These are phyloP conservation scores for Amyloporia xantha DNA, from an alignment of 768 basidiomycete species.

Conservation along the genomic window DNA sequence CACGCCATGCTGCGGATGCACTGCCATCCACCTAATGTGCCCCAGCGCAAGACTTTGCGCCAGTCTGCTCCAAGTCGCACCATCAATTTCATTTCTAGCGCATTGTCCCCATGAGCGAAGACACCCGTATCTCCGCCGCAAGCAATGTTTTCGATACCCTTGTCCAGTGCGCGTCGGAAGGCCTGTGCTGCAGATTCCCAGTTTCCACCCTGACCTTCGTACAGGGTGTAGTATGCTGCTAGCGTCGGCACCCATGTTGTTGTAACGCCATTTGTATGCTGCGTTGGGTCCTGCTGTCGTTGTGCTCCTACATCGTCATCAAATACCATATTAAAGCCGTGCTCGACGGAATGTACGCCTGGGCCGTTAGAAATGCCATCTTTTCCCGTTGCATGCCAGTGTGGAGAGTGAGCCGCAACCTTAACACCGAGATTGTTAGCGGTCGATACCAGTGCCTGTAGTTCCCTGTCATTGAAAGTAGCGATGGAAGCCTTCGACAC, in stretches of 20 bases:
- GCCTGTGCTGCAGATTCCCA: constrained; percentile 35
- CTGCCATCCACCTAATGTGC: constrained; percentile 53
- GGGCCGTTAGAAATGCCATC: constrained; percentile 7
- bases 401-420: constrained; percentile 49
- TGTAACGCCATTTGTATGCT: constrained; percentile 13
- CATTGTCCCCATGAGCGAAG: constrained; percentile 56
- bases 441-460: constrained; percentile 42
- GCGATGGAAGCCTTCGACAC: constrained; percentile 28
- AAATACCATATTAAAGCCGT: constrained; percentile 32
- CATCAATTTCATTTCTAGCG: constrained; percentile 58
- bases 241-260: constrained; percentile 57
- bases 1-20: constrained; percentile 43
- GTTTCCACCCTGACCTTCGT: constrained; percentile 12
- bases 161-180: constrained; percentile 40
- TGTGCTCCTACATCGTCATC: constrained; percentile 6
- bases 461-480: constrained; percentile 41
- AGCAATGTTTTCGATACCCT: constrained; percentile 42
- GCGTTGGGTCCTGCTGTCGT: neutral
- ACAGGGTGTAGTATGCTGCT: constrained; percentile 35
- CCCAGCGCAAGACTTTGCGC: constrained; percentile 49
- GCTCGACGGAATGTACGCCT: constrained; percentile 51
- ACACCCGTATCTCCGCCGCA: constrained; percentile 63
- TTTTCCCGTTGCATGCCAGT: constrained; percentile 11
- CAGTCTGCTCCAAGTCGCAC: constrained; percentile 46
- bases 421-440: constrained; percentile 48